Base-by-base conservation (phyloP, 805 yeast species). In the Crinitomyces ghanaensis region DNA sequence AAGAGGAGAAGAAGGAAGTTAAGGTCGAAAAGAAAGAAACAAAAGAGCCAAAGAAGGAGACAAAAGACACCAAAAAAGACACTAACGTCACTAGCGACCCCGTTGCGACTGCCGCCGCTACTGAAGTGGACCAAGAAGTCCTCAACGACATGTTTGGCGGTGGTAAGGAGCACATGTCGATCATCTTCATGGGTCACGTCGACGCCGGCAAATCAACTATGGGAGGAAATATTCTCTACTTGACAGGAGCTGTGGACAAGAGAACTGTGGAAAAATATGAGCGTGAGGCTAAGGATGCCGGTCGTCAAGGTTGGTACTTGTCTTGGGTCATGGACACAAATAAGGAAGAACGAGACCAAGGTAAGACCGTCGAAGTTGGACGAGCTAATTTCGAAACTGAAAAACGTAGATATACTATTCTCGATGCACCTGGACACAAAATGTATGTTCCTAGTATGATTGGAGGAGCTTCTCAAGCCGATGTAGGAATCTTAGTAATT, bases 241-340 rank as follows among this genome's bases (percentile, higher is more conserved):
- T 91, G 53, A 88, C 97, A 15, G 97, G 97, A 41, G 83, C 96
- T 30, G 98, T 91, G 40, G 98, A 91, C 62, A 91, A 91, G 70
- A 82, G 99, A 66, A 88, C 96, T 14, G 91, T 91, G 45, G 99
- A 91, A 49, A 91, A 91, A 61, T 88, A 88, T 57, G 97, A 91
- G 66, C 75, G 86, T 59, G 99, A 91, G 63, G 98, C 98, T 40
- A 85, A 85, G 60, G 99, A 91, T 50, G 97, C 97, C 29, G 97
- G 98, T 60, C 81, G 97, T 68, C 98, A 91, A 66, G 96, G 96
- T 60, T 91, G 99, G 99, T 91, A 91, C 59, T 67, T 91, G 49
- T 86, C 97, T 6, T 91, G 98, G 98, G 93, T 91, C 49, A 86
- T 91, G 95, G 99, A 91, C 60, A 88, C 96, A 49, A 91, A 93